Evolutionary conservation across 345 rosid species (phyloP).

Genomic region (Draba incana): DNA sequence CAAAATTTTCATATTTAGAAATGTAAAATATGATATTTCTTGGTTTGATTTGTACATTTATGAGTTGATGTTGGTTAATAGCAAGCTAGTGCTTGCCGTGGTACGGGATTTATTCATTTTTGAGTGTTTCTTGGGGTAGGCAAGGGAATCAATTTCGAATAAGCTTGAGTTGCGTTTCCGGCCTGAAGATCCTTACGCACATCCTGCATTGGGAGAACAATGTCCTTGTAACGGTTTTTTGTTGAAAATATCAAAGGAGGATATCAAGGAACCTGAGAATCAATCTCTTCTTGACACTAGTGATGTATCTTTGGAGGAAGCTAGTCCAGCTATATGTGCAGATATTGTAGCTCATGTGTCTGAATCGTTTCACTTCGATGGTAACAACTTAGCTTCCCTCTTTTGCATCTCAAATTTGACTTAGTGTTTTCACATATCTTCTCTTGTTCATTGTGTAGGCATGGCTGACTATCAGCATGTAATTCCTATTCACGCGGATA

Average conservation of each 20-base stretch:
- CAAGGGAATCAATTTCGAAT: slow-evolving; percentile 60
- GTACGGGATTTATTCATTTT: slow-evolving; percentile 6
- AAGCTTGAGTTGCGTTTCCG: slow-evolving; percentile 80
- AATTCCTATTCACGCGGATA: slow-evolving; percentile 82
- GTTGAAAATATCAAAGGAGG: slow-evolving; percentile 60
- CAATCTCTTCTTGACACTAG: slow-evolving; percentile 34
- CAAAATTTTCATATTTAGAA: neutral
- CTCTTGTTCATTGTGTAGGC: slow-evolving; percentile 49
- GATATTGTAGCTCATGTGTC: slow-evolving; percentile 73
- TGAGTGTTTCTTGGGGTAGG: slow-evolving; percentile 46
- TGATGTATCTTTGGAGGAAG: slow-evolving; percentile 43
- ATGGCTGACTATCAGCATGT: slow-evolving; percentile 99
- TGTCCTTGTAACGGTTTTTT: slow-evolving; percentile 57
- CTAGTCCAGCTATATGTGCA: slow-evolving; percentile 54
- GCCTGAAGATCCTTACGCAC: slow-evolving; percentile 89
- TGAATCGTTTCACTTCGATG: slow-evolving; percentile 78
- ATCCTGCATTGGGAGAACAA: slow-evolving; percentile 79
- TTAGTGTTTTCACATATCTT: neutral
- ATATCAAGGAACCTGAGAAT: slow-evolving; percentile 34
- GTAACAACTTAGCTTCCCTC: slow-evolving; percentile 42
- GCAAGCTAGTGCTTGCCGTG: slow-evolving; percentile 1
- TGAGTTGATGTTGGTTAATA: slow-evolving; percentile 12
- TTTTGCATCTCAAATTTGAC: neutral
- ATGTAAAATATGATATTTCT: neutral
- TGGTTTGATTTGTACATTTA: neutral